Percentiles rank a stretch among this genome's conserved stretches.
Conservation (phyloP, 164 flowering plant genomes). For the Piper betle region DNA sequence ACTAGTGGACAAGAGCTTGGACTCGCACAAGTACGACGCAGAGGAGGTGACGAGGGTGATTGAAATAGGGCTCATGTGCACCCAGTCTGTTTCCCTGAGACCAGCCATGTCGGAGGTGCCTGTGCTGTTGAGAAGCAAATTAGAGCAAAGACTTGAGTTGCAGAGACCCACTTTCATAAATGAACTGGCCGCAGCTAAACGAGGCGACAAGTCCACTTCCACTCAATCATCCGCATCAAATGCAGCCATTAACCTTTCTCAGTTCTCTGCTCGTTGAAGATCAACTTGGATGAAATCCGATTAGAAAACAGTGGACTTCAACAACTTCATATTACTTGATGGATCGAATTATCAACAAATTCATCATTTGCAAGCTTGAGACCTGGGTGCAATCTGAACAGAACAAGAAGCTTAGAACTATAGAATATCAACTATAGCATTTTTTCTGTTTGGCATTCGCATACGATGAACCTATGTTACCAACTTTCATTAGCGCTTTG, state of each 20-base stretch:
- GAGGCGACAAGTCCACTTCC: neutral
- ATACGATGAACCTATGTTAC: too few relatives aligned
- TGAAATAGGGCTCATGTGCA: conserved; percentile 32
- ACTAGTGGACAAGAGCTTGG: conserved; percentile 6
- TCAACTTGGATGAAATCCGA: neutral
- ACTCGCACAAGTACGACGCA: conserved; percentile 13
- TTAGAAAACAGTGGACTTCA: neutral
- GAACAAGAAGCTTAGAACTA: too few relatives aligned
- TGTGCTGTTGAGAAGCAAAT: conserved; percentile 17
- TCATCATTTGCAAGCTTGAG: neutral
- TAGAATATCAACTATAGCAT: too few relatives aligned
- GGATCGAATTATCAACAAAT: too few relatives aligned
- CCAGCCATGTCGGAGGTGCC: conserved; percentile 50
- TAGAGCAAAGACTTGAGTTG: conserved; percentile 6
- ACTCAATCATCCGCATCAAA: neutral
- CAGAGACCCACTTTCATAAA: conserved; percentile 20
- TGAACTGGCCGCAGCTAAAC: neutral
- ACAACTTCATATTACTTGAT: too few relatives aligned
- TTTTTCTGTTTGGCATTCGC: too few relatives aligned
- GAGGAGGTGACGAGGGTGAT: conserved; percentile 25
- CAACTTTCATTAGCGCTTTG: too few relatives aligned
- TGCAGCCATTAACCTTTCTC: neutral
- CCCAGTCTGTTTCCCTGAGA: conserved; percentile 24
- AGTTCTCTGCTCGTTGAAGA: conserved; percentile 2
- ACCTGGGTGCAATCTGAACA: too few relatives aligned